These are phyloP conservation scores for Moesziomyces sp. DNA, from an alignment of 1,284 basidiomycete genomes.

Conservation along the genomic window DNA sequence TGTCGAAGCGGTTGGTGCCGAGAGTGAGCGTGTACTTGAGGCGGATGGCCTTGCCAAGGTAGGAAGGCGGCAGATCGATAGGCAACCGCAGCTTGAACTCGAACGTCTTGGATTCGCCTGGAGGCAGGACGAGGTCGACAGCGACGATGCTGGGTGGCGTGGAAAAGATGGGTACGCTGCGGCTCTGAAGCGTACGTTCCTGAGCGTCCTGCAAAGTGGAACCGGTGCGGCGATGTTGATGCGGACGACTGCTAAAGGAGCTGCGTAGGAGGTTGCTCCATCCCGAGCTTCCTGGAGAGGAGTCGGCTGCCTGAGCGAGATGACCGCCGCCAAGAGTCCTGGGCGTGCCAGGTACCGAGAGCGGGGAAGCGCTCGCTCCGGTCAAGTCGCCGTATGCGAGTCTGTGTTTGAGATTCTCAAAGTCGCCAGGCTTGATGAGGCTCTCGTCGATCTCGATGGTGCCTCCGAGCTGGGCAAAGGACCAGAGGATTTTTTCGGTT, in stretches of 20 bases:
- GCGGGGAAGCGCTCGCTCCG: conserved; percentile 50
- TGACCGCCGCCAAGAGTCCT: conserved; percentile 59
- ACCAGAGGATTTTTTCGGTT: conserved; percentile 81
- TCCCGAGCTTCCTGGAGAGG: conserved; percentile 8
- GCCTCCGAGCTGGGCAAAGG: conserved; percentile 85
- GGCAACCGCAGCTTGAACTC: conserved; percentile 68
- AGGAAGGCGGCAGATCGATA: conserved; percentile 85
- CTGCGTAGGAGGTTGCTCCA: conserved; percentile 39
- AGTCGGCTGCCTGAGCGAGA: conserved; percentile 47
- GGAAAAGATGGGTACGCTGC: conserved; percentile 80
- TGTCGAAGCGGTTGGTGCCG: conserved; percentile 77
- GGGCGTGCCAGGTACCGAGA: conserved; percentile 35
- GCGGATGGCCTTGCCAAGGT: conserved; percentile 81
- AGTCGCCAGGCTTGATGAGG: conserved; percentile 69
- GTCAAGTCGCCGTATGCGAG: conserved; percentile 61
- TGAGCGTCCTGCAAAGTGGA: conserved; percentile 75
- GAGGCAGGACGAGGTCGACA: conserved; percentile 79
- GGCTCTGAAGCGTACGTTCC: conserved; percentile 62
- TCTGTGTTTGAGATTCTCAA: conserved; percentile 66
- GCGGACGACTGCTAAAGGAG: conserved; percentile 17
- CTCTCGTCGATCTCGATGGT: conserved; percentile 72
- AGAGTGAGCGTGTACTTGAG: conserved; percentile 90
- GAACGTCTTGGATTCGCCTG: conserved; percentile 81
- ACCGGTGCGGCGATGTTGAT: conserved; percentile 67
- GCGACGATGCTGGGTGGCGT: conserved; percentile 84